Evolutionary conservation across 202 grass and related monocot genomes (phyloP), one percentile per base, ranked within the genome.

Genomic region (Tripidium arundinaceum): DNA sequence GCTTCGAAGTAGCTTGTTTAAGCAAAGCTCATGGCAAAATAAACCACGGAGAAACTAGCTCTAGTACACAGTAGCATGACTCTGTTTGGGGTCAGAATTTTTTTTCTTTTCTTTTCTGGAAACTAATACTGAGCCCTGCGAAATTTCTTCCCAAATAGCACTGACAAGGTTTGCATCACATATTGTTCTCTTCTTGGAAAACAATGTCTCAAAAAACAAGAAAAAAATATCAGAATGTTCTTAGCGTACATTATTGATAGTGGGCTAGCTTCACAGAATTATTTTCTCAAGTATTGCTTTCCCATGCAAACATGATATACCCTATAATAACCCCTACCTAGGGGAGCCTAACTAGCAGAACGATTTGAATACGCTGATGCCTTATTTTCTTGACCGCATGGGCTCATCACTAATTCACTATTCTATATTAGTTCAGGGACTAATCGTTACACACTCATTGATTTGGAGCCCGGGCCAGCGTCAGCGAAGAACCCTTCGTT

Each of bases 391-490:
- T 73, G 18, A 55, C 29, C 27, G 7, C 5, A 37, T 34, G 43
- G 42, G 25, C 29, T 72, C 45, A 72, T 52, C 68, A 6, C 25
- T 0, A 6, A 71, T 37, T 24, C 31, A 79, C 62, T 66, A 39
- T 37, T 40, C 1, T 75, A 61, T 45, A 55, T 55, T 19, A 19
- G n/a, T 24, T 29, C 47, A 21, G 24, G 66, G 33, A 19, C 45
- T 29, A n/a, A 79, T 78, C 7, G 70, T 76, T 47, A 62, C n/a
- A 5, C n/a, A 8, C 74, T 72, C 71, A 65, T 65, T n/a, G n/a
- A n/a, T n/a, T n/a, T n/a, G n/a, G n/a, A n/a, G n/a, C n/a, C n/a
- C n/a, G n/a, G n/a, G n/a, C n/a, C n/a, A n/a, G n/a, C n/a, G n/a
- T n/a, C n/a, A n/a, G n/a, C n/a, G n/a, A 59, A 59, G 55, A 43